Base-by-base conservation (phyloP, 2,329 filamentous ascomycete genomes). In the Teratosphaeria gauchensis region DNA sequence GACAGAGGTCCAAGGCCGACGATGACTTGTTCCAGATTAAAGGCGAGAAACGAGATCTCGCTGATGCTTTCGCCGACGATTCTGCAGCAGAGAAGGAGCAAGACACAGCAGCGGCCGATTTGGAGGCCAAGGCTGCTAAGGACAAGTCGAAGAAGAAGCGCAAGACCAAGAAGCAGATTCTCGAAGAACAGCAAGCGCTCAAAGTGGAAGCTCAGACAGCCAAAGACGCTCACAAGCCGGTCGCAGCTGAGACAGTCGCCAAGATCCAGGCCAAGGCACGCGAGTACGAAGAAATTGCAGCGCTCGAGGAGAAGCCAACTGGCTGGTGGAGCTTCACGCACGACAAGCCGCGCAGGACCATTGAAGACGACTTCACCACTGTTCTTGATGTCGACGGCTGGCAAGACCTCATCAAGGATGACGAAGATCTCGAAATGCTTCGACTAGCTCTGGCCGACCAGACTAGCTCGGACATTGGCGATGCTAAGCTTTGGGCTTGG, bases 1-100 rank as follows among this genome's bases (percentile, higher is more conserved):
- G 88, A 55, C 94, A 95, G 73, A 84, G 89, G 54, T 88, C 87
- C 66, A 92, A 91, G 76, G 90, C 90, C 70, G 89, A 92, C 59
- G 89, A 92, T 66, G 88, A 90, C 65, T 78, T 92, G 4, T 91
- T 91, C 68, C 85, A 83, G 14, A 78, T 88, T 52, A 82, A 80
- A 71, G 76, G 78, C 51, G 74, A 78, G 14, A 78, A 81, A 55
- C 81, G 85, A 57, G 53, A 61, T 16, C 56, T 58, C 28, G 59
- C 58, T 30, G 63, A 59, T 8, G 53, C 38, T 28, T 60, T 60
- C 32, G 68, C 68, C 28, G 68, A 67, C 48, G 66, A 71, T n/a
- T 66, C 72, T 8, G 57, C 56, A 21, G 52, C 54, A 6, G 64
- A 61, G 14, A 61, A 61, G 54, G 66, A 68, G 54, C 61, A 62